Conservation (phyloP, 2,329 filamentous ascomycete species). For the Penicillium palitans region DNA sequence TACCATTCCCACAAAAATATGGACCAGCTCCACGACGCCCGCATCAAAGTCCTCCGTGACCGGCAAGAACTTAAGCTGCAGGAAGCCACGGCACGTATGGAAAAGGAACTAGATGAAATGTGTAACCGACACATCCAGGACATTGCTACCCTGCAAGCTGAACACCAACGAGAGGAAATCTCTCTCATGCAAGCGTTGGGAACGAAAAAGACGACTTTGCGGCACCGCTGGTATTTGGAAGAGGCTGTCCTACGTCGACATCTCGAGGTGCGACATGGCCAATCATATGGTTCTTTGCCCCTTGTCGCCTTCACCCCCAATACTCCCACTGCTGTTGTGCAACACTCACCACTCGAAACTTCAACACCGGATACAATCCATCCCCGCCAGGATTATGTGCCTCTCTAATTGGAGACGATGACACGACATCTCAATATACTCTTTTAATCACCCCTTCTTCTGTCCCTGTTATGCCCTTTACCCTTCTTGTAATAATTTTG, state of each 20-base stretch:
- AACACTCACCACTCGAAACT: constrained; percentile 11
- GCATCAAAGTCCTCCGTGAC: constrained; percentile 50
- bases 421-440: constrained; percentile 12
- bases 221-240: constrained; percentile 45
- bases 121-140: constrained; percentile 35
- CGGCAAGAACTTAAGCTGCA: constrained; percentile 46
- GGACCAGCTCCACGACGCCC: constrained; percentile 46
- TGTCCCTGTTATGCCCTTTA: constrained; percentile 11
- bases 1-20: constrained; percentile 46
- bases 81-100: constrained; percentile 42
- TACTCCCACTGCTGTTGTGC: constrained; percentile 33
- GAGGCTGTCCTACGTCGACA: constrained; percentile 44
- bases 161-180: constrained; percentile 38
- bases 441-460: constrained; percentile 10
- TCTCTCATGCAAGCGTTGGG: constrained; percentile 35
- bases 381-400: not conserved
- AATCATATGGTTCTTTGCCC: constrained; percentile 42
- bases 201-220: constrained; percentile 36
- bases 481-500: constrained; percentile 23
- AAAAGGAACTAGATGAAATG: constrained; percentile 39
- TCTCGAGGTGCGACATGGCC: constrained; percentile 39
- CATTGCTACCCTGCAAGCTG: constrained; percentile 36
- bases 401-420: constrained; percentile 5
- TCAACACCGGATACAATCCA: constrained; percentile 8
- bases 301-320: constrained; percentile 36